phyloP scores from a whole-genome alignment of 768 basidiomycete genomes.

The Russula virescens region DNA sequence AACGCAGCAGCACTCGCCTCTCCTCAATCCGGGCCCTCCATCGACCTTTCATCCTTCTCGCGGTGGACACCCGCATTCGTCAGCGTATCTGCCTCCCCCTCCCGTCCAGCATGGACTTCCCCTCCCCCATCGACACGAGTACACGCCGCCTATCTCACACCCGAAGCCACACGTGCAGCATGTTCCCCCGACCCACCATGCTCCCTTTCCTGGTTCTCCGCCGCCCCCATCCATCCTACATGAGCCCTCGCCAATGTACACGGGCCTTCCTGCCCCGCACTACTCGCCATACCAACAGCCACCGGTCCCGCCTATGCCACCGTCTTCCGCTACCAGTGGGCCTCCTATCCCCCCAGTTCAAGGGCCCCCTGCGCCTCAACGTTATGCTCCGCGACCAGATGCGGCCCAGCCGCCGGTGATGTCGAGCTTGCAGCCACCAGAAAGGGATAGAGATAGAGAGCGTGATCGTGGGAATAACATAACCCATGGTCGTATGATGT shows the following conservation, averaged over 20 bases:
- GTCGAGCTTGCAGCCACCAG: conserved; percentile 30
- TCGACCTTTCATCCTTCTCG: conserved; percentile 25
- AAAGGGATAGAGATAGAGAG: conserved; percentile 17
- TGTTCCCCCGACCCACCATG: conserved; percentile 17
- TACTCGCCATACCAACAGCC: conserved; percentile 26
- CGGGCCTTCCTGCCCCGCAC: conserved; percentile 21
- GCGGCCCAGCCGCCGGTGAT: conserved; percentile 29
- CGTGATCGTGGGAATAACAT: conserved; percentile 23
- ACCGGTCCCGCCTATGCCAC: conserved; percentile 22
- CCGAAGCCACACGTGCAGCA: conserved; percentile 14
- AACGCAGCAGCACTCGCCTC: conserved; percentile 20
- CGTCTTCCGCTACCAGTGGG: conserved; percentile 14
- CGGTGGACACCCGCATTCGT: conserved; percentile 18
- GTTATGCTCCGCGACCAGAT: conserved; percentile 18
- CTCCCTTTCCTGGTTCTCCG: conserved; percentile 20
- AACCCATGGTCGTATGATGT: conserved; percentile 7
- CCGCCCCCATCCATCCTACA: conserved; percentile 19
- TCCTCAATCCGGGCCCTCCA: not conserved
- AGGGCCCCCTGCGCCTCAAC: conserved; percentile 19
- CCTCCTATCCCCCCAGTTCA: conserved; percentile 16
- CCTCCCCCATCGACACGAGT: conserved; percentile 22
- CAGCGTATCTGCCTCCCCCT: conserved; percentile 22
- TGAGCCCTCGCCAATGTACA: conserved; percentile 33
- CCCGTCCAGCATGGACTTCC: conserved; percentile 24
- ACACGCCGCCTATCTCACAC: conserved; percentile 25